Base-by-base conservation (phyloP, 257 asterid genomes). In the Henckelia pumila region DNA sequence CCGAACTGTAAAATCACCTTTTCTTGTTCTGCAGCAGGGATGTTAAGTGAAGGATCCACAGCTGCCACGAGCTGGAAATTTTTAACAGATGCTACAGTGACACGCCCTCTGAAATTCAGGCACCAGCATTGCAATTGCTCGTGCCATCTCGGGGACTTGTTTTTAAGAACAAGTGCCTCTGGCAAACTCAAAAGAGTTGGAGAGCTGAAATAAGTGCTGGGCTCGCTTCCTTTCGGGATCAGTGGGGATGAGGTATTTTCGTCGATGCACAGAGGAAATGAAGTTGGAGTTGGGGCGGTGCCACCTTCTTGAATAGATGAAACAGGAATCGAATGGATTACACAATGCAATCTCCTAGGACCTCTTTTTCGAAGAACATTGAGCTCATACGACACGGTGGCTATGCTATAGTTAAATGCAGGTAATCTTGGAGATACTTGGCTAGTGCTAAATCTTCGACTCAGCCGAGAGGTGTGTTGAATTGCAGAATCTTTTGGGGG, bases 111-210 rank as follows among this genome's bases (percentile, higher is more conserved):
- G 78, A 92, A 92, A 75, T 89, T 92, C 20, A 92, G 63, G 84
- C 98, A 92, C 98, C 96, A 92, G 83, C 96, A 92, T 61, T 87
- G 98, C 72, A 92, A 72, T 71, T 89, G 96, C 60, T 92, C 98
- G 64, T 92, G 98, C 98, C 98, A 92, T 69, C 98, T 79, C 9
- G 98, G 98, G 59, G 91, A 74, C 77, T 92, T 92, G 82, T 92
- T 92, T 55, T 83, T 85, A 6, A 92, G 95, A 44, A 84, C 77
- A 28, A 92, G 96, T 0, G 91, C 72, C 68, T 76, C 89, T 3
- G 75, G 63, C 2, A 78, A 61, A 22, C 61, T 20, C 17, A 84
- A 67, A 64, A 60, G 73, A 70, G 26, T 56, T 1, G 81, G 75
- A 32, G 80, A 71, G 74, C 79, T 77, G 21, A 64, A 67, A 52